Percentiles rank a stretch among this genome's conserved stretches.
These are phyloP conservation scores for Colletotrichum cereale DNA, from an alignment of 2,329 filamentous ascomycete genomes.

Conservation along the genomic window DNA sequence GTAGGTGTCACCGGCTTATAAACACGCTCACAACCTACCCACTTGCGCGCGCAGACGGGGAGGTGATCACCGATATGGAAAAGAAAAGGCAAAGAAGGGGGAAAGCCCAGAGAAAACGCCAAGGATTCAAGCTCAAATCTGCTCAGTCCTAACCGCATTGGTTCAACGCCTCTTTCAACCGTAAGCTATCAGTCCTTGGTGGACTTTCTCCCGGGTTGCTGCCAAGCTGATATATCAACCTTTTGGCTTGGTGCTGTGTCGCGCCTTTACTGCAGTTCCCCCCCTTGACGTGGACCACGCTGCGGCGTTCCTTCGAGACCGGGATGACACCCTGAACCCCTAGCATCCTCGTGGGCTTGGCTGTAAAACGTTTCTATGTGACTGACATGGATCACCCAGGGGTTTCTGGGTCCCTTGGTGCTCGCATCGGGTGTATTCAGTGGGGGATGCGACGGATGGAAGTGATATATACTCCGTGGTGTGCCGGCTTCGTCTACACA, in stretches of 20 bases:
- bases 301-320: slow-evolving; percentile 9
- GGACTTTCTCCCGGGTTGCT: neutral
- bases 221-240: neutral
- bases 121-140: slow-evolving; percentile 22
- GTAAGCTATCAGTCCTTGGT: neutral
- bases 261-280: slow-evolving; percentile 21
- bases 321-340: neutral
- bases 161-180: neutral
- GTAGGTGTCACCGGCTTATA: neutral
- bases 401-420: neutral
- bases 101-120: slow-evolving; percentile 12
- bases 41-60: neutral
- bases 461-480: neutral
- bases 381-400: neutral
- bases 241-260: neutral
- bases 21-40: too few species aligned
- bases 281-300: neutral
- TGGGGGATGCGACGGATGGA: neutral
- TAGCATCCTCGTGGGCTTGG: neutral
- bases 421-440: neutral
- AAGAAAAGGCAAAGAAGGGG: neutral
- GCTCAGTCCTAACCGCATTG: neutral
- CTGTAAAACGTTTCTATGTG: neutral
- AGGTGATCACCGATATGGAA: too few species aligned
- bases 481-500: neutral